phyloP scores from a whole-genome alignment of 176 grass and related monocot species.

The Carex parvula region DNA sequence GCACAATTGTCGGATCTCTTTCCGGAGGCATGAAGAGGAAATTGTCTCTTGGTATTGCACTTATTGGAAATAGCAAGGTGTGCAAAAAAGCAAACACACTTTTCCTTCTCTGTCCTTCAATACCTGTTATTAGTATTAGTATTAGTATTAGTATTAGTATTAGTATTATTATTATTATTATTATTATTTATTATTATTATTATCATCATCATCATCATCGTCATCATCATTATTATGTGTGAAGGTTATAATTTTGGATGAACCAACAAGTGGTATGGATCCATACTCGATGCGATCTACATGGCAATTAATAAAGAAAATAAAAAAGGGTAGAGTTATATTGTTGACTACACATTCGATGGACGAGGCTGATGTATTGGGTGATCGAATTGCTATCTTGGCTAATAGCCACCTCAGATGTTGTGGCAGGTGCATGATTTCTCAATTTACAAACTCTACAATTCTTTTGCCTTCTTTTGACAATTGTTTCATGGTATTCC shows the following conservation, averaged over 20 bases:
- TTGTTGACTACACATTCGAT: conserved; percentile 52
- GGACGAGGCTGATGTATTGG: conserved; percentile 51
- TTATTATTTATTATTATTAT: too few species aligned
- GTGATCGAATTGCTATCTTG: conserved; percentile 55
- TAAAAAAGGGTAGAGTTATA: conserved; percentile 48
- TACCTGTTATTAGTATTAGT: conserved; percentile 11
- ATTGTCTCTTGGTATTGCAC: conserved; percentile 46
- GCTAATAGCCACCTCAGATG: conserved; percentile 47
- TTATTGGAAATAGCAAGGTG: conserved; percentile 59
- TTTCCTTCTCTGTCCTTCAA: background rate
- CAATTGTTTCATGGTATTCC: conserved; percentile 6
- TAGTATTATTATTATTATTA: too few species aligned
- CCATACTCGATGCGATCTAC: conserved; percentile 52
- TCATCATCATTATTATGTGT: background rate
- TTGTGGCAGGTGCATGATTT: conserved; percentile 39
- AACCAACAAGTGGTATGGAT: conserved; percentile 58
- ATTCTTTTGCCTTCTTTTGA: background rate
- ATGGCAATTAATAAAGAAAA: conserved; percentile 51
- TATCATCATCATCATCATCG: too few species aligned
- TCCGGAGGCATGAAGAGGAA: conserved; percentile 57
- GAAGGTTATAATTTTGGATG: conserved; percentile 48
- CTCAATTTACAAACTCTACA: background rate
- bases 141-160: too few species aligned
- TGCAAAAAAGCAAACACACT: background rate
- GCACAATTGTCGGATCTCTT: conserved; percentile 38